These are phyloP conservation scores for Sporothrix brasiliensis DNA, from an alignment of 2,329 filamentous ascomycete genomes.

Conservation along the genomic window DNA sequence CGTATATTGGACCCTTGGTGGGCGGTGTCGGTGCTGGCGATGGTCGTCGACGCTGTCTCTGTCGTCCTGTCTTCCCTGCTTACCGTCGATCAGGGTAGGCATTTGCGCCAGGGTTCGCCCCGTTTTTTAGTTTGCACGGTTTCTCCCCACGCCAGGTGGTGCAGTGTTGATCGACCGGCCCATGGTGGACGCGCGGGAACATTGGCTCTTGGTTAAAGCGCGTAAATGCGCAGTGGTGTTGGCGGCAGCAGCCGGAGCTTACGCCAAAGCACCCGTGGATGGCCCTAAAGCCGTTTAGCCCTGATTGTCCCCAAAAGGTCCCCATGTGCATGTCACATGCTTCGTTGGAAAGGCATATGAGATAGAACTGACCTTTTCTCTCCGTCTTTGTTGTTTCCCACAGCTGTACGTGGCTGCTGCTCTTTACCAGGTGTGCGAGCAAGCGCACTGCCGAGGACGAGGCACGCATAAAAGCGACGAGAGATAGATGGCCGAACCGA, in stretches of 20 bases:
- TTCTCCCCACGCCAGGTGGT: neutral
- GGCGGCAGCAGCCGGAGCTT: constrained; percentile 8
- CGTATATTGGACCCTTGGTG: too few species aligned
- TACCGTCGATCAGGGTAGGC: neutral
- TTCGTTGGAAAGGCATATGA: neutral
- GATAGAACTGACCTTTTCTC: neutral
- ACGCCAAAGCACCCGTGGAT: neutral
- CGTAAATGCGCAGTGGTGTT: constrained; percentile 19
- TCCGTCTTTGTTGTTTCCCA: too few species aligned
- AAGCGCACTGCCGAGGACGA: neutral
- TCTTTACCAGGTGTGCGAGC: neutral
- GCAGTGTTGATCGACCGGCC: constrained; percentile 17
- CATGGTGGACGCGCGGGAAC: neutral
- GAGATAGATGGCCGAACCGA: neutral
- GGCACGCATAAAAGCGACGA: neutral
- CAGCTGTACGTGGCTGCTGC: neutral
- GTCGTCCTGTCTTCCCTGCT: neutral
- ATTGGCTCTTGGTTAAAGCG: constrained; percentile 17
- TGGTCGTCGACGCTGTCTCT: neutral
- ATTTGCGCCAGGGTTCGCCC: neutral
- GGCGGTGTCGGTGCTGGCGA: neutral
- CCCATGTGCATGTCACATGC: neutral
- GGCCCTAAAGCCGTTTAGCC: neutral
- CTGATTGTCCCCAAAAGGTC: neutral
- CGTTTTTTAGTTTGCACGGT: neutral